Conservation (phyloP, 2,329 filamentous ascomycete species). For the Elsinoe fawcettii region DNA sequence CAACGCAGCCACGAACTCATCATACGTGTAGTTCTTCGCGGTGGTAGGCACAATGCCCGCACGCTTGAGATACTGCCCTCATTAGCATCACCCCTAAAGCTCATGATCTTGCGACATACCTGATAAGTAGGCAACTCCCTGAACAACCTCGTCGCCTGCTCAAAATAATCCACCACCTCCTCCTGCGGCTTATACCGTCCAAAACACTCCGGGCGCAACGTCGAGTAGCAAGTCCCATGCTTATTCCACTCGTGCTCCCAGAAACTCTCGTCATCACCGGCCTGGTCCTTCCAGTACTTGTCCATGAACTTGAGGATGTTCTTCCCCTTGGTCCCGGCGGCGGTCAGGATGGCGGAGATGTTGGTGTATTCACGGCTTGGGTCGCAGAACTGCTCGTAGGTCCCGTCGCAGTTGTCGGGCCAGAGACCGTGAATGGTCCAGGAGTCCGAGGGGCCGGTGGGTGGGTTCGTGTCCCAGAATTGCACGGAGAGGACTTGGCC, state of each 20-base stretch:
- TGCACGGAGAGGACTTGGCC: constrained; percentile 33
- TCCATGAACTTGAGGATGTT: constrained; percentile 22
- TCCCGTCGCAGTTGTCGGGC: constrained; percentile 23
- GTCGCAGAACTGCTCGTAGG: constrained; percentile 20
- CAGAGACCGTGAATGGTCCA: constrained; percentile 25
- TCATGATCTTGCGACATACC: constrained; percentile 15
- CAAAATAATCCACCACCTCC: constrained; percentile 24
- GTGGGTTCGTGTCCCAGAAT: constrained; percentile 24
- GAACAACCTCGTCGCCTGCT: constrained; percentile 21
- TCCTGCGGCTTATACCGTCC: constrained; percentile 20
- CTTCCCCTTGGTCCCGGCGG: constrained; percentile 16
- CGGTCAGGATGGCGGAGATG: constrained; percentile 21
- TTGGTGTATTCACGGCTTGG: constrained; percentile 20
- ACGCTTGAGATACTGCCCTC: constrained; percentile 37
- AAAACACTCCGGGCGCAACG: constrained; percentile 23
- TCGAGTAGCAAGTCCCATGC: constrained; percentile 25
- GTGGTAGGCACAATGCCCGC: constrained; percentile 51
- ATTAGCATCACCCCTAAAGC: not conserved
- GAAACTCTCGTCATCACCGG: constrained; percentile 22
- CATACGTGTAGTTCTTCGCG: constrained; percentile 49
- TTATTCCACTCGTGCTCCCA: constrained; percentile 23
- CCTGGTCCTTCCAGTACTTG: constrained; percentile 23
- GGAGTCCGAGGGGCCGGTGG: constrained; percentile 20
- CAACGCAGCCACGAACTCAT: constrained; percentile 51
- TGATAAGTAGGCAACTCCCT: constrained; percentile 21